Evolutionary conservation across 1,284 basidiomycete genomes (phyloP).

Genomic region (Ustilago sp.): DNA sequence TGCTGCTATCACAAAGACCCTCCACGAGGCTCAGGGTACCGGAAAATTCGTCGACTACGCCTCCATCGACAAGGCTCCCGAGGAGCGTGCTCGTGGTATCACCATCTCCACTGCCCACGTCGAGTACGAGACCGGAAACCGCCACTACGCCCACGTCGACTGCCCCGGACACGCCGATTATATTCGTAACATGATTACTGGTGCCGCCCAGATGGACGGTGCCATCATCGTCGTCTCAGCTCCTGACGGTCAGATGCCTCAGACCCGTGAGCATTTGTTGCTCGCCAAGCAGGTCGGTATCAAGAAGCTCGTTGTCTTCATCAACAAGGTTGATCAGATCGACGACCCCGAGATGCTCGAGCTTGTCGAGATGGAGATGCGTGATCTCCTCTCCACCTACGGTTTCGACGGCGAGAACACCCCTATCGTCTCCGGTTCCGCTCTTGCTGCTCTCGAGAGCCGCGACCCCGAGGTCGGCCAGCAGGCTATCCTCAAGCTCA

Average conservation of each 20-base stretch:
- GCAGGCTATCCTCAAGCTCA: conserved; percentile 84
- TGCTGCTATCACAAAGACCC: conserved; percentile 96
- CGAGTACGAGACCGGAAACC: conserved; percentile 89
- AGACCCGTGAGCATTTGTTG: conserved; percentile 97
- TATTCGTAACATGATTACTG: conserved; percentile 94
- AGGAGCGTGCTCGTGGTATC: conserved; percentile 99
- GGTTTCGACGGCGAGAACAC: conserved; percentile 97
- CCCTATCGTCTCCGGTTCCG: conserved; percentile 96
- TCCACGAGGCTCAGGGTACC: conserved; percentile 79
- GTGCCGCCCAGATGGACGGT: conserved; percentile 96
- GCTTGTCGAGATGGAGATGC: conserved; percentile 99
- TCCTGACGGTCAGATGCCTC: conserved; percentile 99
- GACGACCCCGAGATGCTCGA: conserved; percentile 98
- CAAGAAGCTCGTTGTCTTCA: conserved; percentile 98
- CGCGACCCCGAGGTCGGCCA: conserved; percentile 81
- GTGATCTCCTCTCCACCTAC: conserved; percentile 86
- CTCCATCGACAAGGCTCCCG: conserved; percentile 99
- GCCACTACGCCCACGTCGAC: conserved; percentile 99
- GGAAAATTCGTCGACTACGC: conserved; percentile 98
- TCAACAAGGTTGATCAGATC: conserved; percentile 99
- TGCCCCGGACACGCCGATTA: conserved; percentile 79
- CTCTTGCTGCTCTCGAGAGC: conserved; percentile 93
- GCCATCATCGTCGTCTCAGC: conserved; percentile 85
- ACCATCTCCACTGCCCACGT: conserved; percentile 91
- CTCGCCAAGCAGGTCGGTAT: conserved; percentile 98